Conservation (phyloP, 2,329 filamentous ascomycete species). For the Alternaria angustiovoidea region DNA sequence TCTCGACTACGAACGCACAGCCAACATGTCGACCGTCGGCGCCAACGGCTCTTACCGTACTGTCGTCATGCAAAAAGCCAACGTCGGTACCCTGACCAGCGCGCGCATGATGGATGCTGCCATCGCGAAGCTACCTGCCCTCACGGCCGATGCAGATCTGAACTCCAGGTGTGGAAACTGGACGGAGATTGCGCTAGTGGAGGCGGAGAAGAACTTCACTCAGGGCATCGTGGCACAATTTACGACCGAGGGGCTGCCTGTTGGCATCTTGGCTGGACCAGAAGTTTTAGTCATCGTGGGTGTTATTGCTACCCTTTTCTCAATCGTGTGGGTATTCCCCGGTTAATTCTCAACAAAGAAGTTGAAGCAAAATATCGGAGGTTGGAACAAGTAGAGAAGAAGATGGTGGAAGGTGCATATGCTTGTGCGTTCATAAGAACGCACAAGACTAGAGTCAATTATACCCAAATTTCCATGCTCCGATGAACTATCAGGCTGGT, state of each 20-base stretch:
- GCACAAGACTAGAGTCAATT: neutral
- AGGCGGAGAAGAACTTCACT: slow-evolving; percentile 57
- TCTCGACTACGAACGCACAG: slow-evolving; percentile 55
- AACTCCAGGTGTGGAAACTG: slow-evolving; percentile 59
- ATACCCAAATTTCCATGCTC: slow-evolving; percentile 3
- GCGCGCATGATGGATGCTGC: slow-evolving; percentile 55
- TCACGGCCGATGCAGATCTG: slow-evolving; percentile 53
- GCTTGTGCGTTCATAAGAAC: neutral
- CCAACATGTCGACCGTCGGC: slow-evolving; percentile 59
- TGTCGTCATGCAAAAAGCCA: slow-evolving; percentile 56
- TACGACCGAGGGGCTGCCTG: slow-evolving; percentile 38
- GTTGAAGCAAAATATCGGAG: neutral
- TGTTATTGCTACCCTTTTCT: slow-evolving; percentile 26
- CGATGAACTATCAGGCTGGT: neutral
- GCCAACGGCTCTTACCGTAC: slow-evolving; percentile 57
- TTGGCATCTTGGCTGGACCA: slow-evolving; percentile 41
- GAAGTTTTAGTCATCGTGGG: slow-evolving; percentile 27
- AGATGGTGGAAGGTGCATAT: neutral
- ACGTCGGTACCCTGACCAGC: slow-evolving; percentile 51
- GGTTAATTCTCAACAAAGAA: neutral
- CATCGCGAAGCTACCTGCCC: slow-evolving; percentile 47
- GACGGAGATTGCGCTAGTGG: slow-evolving; percentile 54
- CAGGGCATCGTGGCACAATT: slow-evolving; percentile 51
- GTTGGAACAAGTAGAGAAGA: neutral
- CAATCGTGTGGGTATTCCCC: slow-evolving; percentile 36